Percentiles rank a stretch among this genome's conserved stretches.
Evolutionary conservation across 352 stramenopile genomes (phyloP).

Genomic region (Globisporangium radiosum): DNA sequence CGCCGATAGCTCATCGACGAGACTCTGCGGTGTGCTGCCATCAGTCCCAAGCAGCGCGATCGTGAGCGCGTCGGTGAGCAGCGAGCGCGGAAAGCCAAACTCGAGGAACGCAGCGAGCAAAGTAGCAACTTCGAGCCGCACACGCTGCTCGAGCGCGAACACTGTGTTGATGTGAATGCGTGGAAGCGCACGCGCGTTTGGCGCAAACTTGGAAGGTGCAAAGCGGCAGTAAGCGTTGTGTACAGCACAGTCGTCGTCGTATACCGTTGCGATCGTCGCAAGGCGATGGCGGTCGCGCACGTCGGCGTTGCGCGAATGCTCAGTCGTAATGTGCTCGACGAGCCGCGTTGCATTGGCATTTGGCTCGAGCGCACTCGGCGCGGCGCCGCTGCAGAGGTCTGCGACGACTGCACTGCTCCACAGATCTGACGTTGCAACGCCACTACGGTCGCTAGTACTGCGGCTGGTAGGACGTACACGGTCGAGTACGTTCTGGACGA

Average conservation of each 20-base stretch:
- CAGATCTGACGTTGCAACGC: not conserved
- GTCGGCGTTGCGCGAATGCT: slow-evolving; percentile 1
- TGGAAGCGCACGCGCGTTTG: slow-evolving; percentile 28
- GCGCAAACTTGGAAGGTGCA: slow-evolving; percentile 23
- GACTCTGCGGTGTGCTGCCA: slow-evolving; percentile 8
- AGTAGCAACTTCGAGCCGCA: slow-evolving; percentile 27
- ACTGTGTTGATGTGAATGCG: slow-evolving; percentile 25
- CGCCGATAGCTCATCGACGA: slow-evolving; percentile 26
- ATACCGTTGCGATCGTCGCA: slow-evolving; percentile 25
- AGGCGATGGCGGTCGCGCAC: slow-evolving; percentile 33
- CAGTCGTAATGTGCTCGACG: slow-evolving; percentile 14
- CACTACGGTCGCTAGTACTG: not conserved
- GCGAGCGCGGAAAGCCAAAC: slow-evolving; percentile 27
- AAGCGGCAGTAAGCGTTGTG: slow-evolving; percentile 48
- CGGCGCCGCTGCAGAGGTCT: too few relatives aligned
- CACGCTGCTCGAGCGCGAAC: slow-evolving; percentile 18
- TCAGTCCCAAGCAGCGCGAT: slow-evolving; percentile 31
- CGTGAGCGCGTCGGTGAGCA: slow-evolving; percentile 40
- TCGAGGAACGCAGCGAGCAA: slow-evolving; percentile 33
- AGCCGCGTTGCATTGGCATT: slow-evolving; percentile 11
- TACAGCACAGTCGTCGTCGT: slow-evolving; percentile 36
- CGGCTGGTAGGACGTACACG: too few relatives aligned
- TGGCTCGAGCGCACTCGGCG: slow-evolving; percentile 1
- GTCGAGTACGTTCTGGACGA: slow-evolving; percentile 22
- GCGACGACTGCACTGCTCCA: not conserved